Conservation (phyloP, 805 yeast species). For the Myxozyma neglecta region DNA sequence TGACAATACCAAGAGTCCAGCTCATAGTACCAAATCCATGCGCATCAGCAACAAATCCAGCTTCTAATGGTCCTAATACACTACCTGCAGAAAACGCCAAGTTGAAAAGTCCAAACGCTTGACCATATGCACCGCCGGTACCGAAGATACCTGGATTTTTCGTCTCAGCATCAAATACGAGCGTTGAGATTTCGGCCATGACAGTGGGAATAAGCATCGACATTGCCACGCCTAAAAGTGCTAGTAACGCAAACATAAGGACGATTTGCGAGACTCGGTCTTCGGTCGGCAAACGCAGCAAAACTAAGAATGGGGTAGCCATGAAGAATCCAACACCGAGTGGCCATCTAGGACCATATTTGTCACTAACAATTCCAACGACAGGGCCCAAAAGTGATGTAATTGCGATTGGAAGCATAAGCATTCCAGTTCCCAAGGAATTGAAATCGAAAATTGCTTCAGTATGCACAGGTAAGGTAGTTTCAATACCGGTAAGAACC, state of each 20-base stretch:
- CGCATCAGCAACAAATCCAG: constrained; percentile 34
- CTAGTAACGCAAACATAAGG: constrained; percentile 36
- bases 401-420: constrained; percentile 39
- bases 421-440: constrained; percentile 38
- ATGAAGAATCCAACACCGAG: constrained; percentile 35
- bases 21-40: constrained; percentile 36
- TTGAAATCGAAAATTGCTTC: constrained; percentile 36
- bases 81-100: constrained; percentile 40
- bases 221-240: constrained; percentile 35
- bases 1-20: constrained; percentile 14
- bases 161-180: constrained; percentile 33
- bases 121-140: constrained; percentile 39
- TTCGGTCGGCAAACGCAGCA: constrained; percentile 37
- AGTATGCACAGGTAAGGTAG: constrained; percentile 40
- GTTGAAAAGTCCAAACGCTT: constrained; percentile 41
- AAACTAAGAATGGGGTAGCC: constrained; percentile 26
- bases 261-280: constrained; percentile 34
- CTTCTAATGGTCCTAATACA: constrained; percentile 40
- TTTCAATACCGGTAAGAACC: constrained; percentile 39
- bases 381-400: constrained; percentile 38
- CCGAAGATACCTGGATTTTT: constrained; percentile 38
- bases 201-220: constrained; percentile 34
- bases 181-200: constrained; percentile 37
- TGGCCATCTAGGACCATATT: constrained; percentile 36
- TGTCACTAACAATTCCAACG: constrained; percentile 36